Percentiles rank a stretch among this genome's conserved stretches.
These are phyloP conservation scores for Eudorina sp. DNA, from an alignment of 139 green algal genomes.

Conservation along the genomic window DNA sequence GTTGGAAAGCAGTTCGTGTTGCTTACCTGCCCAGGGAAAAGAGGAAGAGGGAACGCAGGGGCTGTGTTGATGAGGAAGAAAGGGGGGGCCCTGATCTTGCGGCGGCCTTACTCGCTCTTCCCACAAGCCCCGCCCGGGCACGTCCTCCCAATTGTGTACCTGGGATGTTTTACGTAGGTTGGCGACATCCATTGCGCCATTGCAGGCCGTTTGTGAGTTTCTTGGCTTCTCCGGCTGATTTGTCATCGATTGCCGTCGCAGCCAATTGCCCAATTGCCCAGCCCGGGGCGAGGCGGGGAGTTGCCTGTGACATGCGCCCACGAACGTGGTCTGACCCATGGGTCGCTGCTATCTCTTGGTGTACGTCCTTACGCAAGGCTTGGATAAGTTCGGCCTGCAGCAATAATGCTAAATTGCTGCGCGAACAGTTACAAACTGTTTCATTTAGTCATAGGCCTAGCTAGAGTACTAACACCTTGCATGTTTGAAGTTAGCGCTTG, in stretches of 20 bases:
- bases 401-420: too few relatives aligned
- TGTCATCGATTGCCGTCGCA: background rate
- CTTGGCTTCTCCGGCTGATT: background rate
- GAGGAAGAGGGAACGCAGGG: background rate
- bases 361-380: too few relatives aligned
- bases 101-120: background rate
- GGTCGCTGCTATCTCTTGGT: slow-evolving; percentile 10
- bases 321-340: slow-evolving; percentile 26
- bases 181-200: background rate
- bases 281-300: slow-evolving; percentile 23
- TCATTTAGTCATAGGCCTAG: too few relatives aligned
- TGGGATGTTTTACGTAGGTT: background rate
- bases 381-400: too few relatives aligned
- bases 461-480: too few relatives aligned
- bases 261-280: background rate
- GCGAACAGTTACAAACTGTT: too few relatives aligned
- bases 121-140: background rate
- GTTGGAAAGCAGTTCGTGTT: too few relatives aligned
- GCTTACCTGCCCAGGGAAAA: background rate
- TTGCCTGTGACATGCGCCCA: slow-evolving; percentile 29
- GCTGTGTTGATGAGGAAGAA: too few relatives aligned
- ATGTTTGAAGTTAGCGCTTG: too few relatives aligned
- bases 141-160: background rate
- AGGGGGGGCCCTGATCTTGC: background rate
- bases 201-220: background rate